Conservation (phyloP, 2,329 filamentous ascomycete species). For the Aphanoascus verrucosus region DNA sequence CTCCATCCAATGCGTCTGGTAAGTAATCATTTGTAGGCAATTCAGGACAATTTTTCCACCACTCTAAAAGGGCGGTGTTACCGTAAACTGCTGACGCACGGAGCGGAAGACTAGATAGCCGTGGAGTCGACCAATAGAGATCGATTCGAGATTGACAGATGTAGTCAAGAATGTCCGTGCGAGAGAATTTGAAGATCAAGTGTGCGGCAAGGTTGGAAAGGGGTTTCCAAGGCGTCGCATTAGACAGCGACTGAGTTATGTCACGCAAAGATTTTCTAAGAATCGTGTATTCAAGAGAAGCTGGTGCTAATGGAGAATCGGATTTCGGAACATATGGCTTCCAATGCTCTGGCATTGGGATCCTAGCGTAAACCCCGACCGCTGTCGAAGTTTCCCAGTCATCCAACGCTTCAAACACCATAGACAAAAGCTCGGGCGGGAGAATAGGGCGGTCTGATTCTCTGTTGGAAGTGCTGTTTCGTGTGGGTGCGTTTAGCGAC, state of each 20-base stretch:
- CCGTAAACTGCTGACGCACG: conserved; percentile 83
- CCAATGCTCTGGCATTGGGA: conserved; percentile 66
- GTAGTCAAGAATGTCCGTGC: conserved; percentile 66
- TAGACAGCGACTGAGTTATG: conserved; percentile 61
- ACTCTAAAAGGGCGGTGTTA: conserved; percentile 72
- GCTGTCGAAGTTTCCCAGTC: conserved; percentile 88
- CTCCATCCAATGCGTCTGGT: conserved; percentile 72
- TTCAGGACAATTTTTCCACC: conserved; percentile 75
- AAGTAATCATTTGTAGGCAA: conserved; percentile 83
- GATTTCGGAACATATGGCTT: conserved; percentile 51
- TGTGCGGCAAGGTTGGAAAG: conserved; percentile 75
- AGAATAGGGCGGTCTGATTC: conserved; percentile 31
- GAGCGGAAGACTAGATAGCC: conserved; percentile 68
- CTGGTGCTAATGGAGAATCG: conserved; percentile 54
- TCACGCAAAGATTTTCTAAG: conserved; percentile 59
- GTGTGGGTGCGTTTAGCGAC: conserved; percentile 32
- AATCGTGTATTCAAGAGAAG: conserved; percentile 75
- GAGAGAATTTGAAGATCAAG: conserved; percentile 82
- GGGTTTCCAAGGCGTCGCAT: conserved; percentile 58
- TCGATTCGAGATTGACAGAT: conserved; percentile 57
- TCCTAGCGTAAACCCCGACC: conserved; percentile 66
- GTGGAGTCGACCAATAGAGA: conserved; percentile 77
- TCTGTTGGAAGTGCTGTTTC: background rate
- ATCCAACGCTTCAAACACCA: conserved; percentile 65
- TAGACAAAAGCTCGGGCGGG: conserved; percentile 79